A percentile compares a stretch with the other conserved stretches of the same genome.
phyloP scores from a whole-genome alignment of 1,139 yeast species.

The Kurtzmaniella natalensis region DNA sequence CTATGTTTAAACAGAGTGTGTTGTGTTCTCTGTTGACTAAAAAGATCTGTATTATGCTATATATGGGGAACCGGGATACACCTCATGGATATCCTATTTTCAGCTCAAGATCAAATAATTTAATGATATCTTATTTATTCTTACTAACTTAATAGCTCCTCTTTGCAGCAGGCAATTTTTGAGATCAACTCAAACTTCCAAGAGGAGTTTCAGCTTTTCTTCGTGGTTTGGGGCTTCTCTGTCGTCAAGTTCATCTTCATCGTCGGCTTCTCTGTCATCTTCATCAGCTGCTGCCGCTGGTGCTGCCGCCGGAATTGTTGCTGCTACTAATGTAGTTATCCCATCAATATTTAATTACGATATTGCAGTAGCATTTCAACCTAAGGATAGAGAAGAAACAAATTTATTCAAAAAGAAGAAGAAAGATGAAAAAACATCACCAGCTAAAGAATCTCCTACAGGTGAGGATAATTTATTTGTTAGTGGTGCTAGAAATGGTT shows the following conservation, averaged over 20 bases:
- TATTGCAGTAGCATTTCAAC: constrained; percentile 67
- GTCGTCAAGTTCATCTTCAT: constrained; percentile 2
- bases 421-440: constrained; percentile 21
- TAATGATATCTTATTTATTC: not conserved
- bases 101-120: not conserved
- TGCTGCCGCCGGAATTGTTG: constrained; percentile 14
- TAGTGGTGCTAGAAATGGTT: constrained; percentile 40
- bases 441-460: constrained; percentile 51
- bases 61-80: too few species aligned
- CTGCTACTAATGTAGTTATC: constrained; percentile 15
- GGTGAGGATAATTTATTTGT: constrained; percentile 88
- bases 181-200: constrained; percentile 5
- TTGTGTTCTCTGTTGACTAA: not conserved
- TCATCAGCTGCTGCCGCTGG: constrained; percentile 11
- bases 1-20: too few species aligned
- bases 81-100: not conserved
- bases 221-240: constrained; percentile 1
- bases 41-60: not conserved
- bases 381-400: constrained; percentile 56
- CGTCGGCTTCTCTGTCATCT: constrained; percentile 13
- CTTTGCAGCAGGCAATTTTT: constrained; percentile 3
- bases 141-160: constrained; percentile 2
- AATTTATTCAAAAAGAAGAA: constrained; percentile 36
- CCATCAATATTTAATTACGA: constrained; percentile 38
- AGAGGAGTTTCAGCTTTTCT: constrained; percentile 7